Base-by-base conservation (phyloP, 768 basidiomycete genomes). In the Paxillus rubicundulus region DNA sequence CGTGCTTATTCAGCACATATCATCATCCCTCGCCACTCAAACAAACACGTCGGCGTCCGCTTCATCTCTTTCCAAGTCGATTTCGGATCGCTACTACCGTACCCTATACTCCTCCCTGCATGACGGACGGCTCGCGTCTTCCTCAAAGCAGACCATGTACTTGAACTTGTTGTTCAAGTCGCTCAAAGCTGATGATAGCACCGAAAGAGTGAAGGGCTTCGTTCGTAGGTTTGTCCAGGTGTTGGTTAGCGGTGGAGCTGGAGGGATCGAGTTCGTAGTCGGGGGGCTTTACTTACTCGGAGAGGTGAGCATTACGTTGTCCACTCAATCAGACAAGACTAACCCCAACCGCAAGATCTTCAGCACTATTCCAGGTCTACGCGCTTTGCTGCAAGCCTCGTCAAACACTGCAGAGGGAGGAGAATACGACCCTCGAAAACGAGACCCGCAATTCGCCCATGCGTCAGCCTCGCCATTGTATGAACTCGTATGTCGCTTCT, bases 111-210 rank as follows among this genome's bases (percentile, higher is more conserved):
- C 85, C n/a, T 93, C 92, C 2, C 74, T 99, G 5, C 82, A 87
- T 45, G 96, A 99, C 61, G 72, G 76, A 1, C 85, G 96, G 13
- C 79, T 99, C 2, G 78, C 85, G 3, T 76, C 78, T 2, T 92
- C 92, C 12, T 88, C 87, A 2, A 98, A 98, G 64, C 94, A 98
- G 66, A 93, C 94, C 5, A 89, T 98, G 86, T 98, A 96, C 69
- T 80, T 99, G 50, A 98, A 98, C 65, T 71, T 99, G 16, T 69
- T 98, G 17, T 95, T 95, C 81, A 94, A 91, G 61, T 86, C 89
- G 2, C 71, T 97, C 58, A 96, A 95, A 70, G 78, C 77, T 3
- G 86, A 87, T 57, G 61, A 61, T 30, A 78, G 80, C 50, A 52
- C 68, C 0, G 81, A 82, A 43, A 79, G 96, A 9, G 79, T 87